Base-by-base conservation (phyloP, 148 eudicot species). In the Rhododendron griersonianum region DNA sequence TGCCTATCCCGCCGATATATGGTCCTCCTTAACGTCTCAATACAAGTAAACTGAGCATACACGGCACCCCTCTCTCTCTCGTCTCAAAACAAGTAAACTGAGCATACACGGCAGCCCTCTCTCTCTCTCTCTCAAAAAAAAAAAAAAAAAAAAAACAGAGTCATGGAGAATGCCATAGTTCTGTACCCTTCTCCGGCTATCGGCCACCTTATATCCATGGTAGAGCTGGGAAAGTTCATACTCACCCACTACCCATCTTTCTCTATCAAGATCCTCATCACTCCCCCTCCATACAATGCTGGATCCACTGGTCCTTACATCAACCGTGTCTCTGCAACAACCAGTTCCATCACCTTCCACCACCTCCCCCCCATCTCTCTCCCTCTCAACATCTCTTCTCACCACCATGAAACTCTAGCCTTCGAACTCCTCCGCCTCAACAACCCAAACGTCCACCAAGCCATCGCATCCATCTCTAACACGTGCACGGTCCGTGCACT, bases 181-280 rank as follows among this genome's bases (percentile, higher is more conserved):
- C 82, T 94, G 2, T 94, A 91, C 84, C 94, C 96, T 9, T 84
- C 93, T 45, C 92, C 94, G 73, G 93, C 89, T 5, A 91, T 93
- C 15, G 93, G 96, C 80, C 95, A 94, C 57, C 85, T 92, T 11
- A 86, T 93, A 28, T 87, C 96, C 80, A 91, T 93, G 94, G 94
- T 93, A 45, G 93, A 94, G 86, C 93, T 94, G 2, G 96, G 88
- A 0, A 94, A 92, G 47, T 86, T 87, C 3, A 85, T 89, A 28
- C 83, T 77, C 44, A 37, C 63, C 74, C 94, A 85, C 74, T 81
- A 87, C 59, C 88, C 86, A 8, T 90, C 89, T 8, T 80, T 86
- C 86, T 87, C 91, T 88, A 86, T 91, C 30, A 76, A 85, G 23
- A 89, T 93, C 88, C 90, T 91, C 81, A 85, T 83, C 39, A 74